Conservation (phyloP, 2,329 filamentous ascomycete species). For the Diaporthe citri region DNA sequence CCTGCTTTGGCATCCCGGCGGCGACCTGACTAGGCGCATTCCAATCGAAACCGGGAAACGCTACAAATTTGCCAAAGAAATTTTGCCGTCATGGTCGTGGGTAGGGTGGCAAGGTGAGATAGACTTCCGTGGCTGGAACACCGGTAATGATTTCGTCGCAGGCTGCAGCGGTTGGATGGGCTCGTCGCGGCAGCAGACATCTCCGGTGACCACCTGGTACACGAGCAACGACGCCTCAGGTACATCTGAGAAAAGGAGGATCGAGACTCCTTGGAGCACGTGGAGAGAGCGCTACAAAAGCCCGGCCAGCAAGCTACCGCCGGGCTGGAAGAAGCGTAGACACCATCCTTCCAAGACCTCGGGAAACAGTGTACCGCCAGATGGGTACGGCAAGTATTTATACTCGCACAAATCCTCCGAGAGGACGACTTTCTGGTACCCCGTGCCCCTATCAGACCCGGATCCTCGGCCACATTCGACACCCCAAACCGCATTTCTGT, state of each 20-base stretch:
- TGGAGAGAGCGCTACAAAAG: neutral
- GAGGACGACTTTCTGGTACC: neutral
- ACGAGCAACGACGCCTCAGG: neutral
- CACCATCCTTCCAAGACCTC: neutral
- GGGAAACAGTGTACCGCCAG: neutral
- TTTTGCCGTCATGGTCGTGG: slow-evolving; percentile 32
- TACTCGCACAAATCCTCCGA: neutral
- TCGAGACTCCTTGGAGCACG: neutral
- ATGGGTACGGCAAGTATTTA: neutral
- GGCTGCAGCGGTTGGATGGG: neutral
- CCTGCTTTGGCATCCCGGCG: slow-evolving; percentile 36
- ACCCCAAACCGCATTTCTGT: neutral
- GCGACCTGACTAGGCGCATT: neutral
- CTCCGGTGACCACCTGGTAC: slow-evolving; percentile 14
- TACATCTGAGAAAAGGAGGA: neutral
- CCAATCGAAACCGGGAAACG: neutral
- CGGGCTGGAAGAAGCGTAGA: neutral
- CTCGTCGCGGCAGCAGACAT: neutral
- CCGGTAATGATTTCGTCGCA: neutral
- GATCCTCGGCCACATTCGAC: neutral
- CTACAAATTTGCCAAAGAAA: neutral
- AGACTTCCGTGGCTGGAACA: neutral
- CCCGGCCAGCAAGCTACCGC: neutral
- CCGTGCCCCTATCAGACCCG: neutral
- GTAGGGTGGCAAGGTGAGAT: slow-evolving; percentile 22